Evolutionary conservation across 202 grass and related monocot species (phyloP), one percentile per base, ranked within the genome.

Genomic region (Hordeum pubiflorum): DNA sequence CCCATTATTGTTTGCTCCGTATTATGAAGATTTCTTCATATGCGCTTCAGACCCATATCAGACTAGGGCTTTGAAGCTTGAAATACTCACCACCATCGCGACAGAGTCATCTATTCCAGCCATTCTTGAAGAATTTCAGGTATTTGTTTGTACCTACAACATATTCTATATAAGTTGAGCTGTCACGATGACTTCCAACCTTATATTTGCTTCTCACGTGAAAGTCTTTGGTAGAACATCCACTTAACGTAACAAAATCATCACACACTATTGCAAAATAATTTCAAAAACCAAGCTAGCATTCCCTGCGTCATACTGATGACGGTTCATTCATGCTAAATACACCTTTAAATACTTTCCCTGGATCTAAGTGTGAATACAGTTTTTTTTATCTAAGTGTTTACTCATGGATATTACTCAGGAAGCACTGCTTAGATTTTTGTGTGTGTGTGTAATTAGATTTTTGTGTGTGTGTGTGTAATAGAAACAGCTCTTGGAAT

Each of bases 111-210:
- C 92, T 55, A 72, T 95, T 82, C 86, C 59, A 66, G 70, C 77
- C 24, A 98, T 98, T 85, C 84, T 95, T 86, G 85, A 93, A 83
- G 95, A 95, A 72, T 98, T 98, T 87, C 90, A 98, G 94, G 94
- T 94, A 84, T 55, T 76, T 75, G 26, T 26, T 81, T 72, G 10
- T 74, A 62, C 2, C 54, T 54, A 24, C 66, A 78, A 61, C 57
- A 8, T 18, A 13, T 18, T 22, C 9, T 31, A 56, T 78, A 67
- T 81, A 29, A 67, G 17, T 73, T 79, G 20, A 50, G 26, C 11
- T 79, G 24, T 72, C 14, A 31, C 5, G 23, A 9, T 57, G 36
- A 82, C 4, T 72, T 58, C 13, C 64, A 82, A 71, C 43, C 8
- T 57, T 82, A 13, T 87, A 44, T 77, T 76, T 77, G 32, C 66